These are phyloP conservation scores for Myxozyma kluyveri DNA, from an alignment of 805 yeast species.

Conservation along the genomic window DNA sequence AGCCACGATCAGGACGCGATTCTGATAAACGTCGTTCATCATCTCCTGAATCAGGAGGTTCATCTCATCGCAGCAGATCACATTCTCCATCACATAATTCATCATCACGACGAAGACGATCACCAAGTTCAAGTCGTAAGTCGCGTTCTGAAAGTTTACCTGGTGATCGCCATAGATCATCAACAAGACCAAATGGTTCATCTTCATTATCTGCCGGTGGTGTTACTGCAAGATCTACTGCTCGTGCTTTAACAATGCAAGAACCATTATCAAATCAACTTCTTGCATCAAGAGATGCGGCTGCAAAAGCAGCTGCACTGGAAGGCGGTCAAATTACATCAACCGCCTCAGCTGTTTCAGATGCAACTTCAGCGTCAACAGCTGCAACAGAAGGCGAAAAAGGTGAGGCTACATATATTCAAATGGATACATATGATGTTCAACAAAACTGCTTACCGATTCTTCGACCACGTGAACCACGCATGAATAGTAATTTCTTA, in stretches of 20 bases:
- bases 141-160: constrained; percentile 19
- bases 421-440: constrained; percentile 36
- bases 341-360: background rate
- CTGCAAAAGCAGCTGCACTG: constrained; percentile 1
- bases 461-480: constrained; percentile 36
- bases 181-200: background rate
- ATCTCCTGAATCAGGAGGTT: background rate
- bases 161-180: background rate
- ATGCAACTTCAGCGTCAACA: background rate
- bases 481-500: constrained; percentile 39
- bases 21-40: constrained; percentile 7
- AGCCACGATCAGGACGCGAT: constrained; percentile 10
- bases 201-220: constrained; percentile 25
- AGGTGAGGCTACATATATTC: constrained; percentile 20
- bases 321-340: too few species aligned
- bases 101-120: constrained; percentile 7
- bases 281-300: background rate
- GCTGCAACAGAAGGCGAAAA: constrained; percentile 8
- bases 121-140: constrained; percentile 11
- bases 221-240: constrained; percentile 25
- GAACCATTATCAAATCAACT: constrained; percentile 14
- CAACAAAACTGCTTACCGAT: constrained; percentile 35
- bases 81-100: background rate
- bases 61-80: constrained; percentile 6
- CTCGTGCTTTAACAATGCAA: constrained; percentile 25